A percentile compares a stretch with the other conserved stretches of the same genome.
These are phyloP conservation scores for Kalanchoe fedtschenkoi DNA, from an alignment of 164 flowering plant genomes.

Conservation along the genomic window DNA sequence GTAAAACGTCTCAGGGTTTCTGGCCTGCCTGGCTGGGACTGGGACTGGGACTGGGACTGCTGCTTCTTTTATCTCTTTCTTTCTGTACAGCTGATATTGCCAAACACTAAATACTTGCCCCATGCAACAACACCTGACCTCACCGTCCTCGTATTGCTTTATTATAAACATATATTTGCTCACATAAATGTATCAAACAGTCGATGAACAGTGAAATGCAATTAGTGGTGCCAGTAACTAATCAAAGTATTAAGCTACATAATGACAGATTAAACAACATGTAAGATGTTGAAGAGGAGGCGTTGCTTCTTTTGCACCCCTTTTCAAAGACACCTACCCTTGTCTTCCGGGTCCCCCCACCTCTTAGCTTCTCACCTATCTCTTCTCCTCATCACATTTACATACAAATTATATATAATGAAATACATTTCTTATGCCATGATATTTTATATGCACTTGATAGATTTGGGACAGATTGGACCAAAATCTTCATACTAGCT, in stretches of 20 bases:
- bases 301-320: conserved; percentile 35
- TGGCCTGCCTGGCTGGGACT: too few species aligned
- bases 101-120: too few species aligned
- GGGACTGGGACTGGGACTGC: too few species aligned
- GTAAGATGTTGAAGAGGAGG: conserved; percentile 9
- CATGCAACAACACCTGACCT: too few species aligned
- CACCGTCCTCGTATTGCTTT: too few species aligned
- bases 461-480: conserved; percentile 18
- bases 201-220: background rate
- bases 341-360: conserved; percentile 38
- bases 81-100: too few species aligned
- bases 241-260: background rate
- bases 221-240: conserved; percentile 5
- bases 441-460: background rate
- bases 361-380: conserved; percentile 12
- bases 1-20: too few species aligned
- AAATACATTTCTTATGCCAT: conserved; percentile 9
- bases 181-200: background rate
- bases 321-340: conserved; percentile 51
- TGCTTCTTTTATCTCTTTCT: too few species aligned
- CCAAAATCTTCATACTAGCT: conserved; percentile 18
- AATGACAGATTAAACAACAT: background rate
- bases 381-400: conserved; percentile 23
- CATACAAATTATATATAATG: background rate
- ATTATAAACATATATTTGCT: too few species aligned